These are phyloP conservation scores for Scutellaria minor DNA, from an alignment of 257 asterid species.

Conservation along the genomic window DNA sequence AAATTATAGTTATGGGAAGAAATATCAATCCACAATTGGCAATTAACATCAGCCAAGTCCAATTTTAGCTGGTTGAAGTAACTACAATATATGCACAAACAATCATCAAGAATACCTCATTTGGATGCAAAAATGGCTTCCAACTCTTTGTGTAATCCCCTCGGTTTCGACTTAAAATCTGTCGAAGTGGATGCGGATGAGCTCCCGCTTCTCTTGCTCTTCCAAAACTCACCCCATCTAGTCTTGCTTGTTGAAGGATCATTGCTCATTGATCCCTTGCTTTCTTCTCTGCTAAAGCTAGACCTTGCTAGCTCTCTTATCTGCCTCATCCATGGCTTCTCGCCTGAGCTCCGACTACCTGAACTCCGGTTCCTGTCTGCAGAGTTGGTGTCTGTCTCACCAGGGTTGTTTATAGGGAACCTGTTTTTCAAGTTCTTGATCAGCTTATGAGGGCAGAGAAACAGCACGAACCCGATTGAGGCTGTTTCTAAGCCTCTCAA, in stretches of 20 bases:
- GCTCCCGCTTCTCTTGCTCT: constrained; percentile 68
- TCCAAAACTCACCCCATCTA: constrained; percentile 72
- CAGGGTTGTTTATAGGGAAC: constrained; percentile 48
- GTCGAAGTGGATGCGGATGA: constrained; percentile 64
- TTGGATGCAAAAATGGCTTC: constrained; percentile 89
- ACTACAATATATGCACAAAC: background rate
- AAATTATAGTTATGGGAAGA: too few relatives aligned
- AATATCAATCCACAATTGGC: too few relatives aligned
- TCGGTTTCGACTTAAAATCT: constrained; percentile 66
- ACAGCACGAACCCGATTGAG: constrained; percentile 56
- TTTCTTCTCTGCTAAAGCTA: constrained; percentile 68
- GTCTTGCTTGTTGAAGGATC: constrained; percentile 75
- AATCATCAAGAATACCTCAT: constrained; percentile 35
- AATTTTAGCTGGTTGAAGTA: too few relatives aligned
- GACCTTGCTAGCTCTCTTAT: constrained; percentile 78
- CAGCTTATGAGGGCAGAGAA: constrained; percentile 55
- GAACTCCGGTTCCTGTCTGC: constrained; percentile 47
- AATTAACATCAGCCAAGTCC: too few relatives aligned
- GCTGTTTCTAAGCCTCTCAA: constrained; percentile 62
- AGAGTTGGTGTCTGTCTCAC: constrained; percentile 43
- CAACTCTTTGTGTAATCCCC: constrained; percentile 70
- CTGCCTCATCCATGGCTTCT: constrained; percentile 76
- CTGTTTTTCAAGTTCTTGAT: constrained; percentile 46
- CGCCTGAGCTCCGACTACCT: constrained; percentile 65
- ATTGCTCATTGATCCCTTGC: constrained; percentile 29